Evolutionary conservation across 805 yeast species (phyloP), one percentile per base, ranked within the genome.

Genomic region (Metschnikowia continentalis): DNA sequence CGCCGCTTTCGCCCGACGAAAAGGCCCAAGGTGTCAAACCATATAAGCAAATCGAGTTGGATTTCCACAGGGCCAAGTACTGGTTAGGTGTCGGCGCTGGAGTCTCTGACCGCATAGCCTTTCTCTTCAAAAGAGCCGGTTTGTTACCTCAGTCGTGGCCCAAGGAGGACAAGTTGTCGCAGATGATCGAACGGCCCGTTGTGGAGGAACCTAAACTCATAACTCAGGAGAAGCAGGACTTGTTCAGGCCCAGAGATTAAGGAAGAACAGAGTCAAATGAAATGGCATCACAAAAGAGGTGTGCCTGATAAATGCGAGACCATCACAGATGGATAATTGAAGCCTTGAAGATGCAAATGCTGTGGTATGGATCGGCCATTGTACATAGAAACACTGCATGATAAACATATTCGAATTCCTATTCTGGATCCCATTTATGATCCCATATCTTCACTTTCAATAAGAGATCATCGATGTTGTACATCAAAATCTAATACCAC

Each of bases 81-180:
- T 94, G 99, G 99, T 73, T 94, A 35, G 96, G 97, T 61, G 96
- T 90, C 17, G 99, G 99, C 11, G 98, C 98, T 1, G 96, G 88
- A 65, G 96, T 97, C 6, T 83, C 92, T 22, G 90, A 86, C 41
- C 75, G 94, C 3, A 96, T 92, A 11, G 78, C 82, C 2, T 82
- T 82, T 57, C 71, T 94, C 47, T 80, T 94, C 65, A 84, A 82
- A 64, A 89, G 84, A 67, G 90, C 88, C 42, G 90, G 96, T 53
- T 79, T 81, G 50, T 79, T 82, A 49, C 79, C 80, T 32, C 77
- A 75, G 49, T 75, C 75, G 54, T 81, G 85, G 86, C 84, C 85
- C 45, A 64, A 75, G 61, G 76, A 89, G 39, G 55, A 57, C 48
- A 68, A 71, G 55, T 63, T 69, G 56, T 55, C 70, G 15, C 61